These are phyloP conservation scores for Gentiana straminea DNA, from an alignment of 257 asterid genomes.

Conservation along the genomic window DNA sequence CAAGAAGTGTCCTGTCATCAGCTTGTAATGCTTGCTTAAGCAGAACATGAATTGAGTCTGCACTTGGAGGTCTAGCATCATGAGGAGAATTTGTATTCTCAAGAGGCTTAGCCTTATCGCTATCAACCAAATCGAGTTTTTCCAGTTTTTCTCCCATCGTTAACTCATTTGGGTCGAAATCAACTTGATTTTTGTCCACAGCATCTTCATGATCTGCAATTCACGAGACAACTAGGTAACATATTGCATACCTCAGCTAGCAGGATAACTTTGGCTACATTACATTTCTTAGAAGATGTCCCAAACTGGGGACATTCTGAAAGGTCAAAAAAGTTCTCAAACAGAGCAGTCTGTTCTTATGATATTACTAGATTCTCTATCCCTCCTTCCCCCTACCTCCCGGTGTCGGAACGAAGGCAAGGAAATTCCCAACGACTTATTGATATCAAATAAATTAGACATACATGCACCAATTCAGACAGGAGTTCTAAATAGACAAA, in stretches of 20 bases:
- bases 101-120: slow-evolving; percentile 11
- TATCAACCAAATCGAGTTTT: slow-evolving; percentile 44
- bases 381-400: too few species aligned
- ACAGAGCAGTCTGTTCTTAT: too few species aligned
- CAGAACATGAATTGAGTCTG: slow-evolving; percentile 71
- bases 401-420: neutral
- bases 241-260: neutral
- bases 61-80: slow-evolving; percentile 71
- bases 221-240: slow-evolving; percentile 6
- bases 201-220: slow-evolving; percentile 37
- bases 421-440: too few species aligned
- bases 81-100: slow-evolving; percentile 23
- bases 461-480: too few species aligned
- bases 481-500: too few species aligned
- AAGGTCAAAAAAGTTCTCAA: too few species aligned
- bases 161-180: slow-evolving; percentile 58
- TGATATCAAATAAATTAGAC: too few species aligned
- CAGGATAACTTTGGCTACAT: too few species aligned
- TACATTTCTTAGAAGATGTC: neutral
- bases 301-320: neutral
- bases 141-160: slow-evolving; percentile 93
- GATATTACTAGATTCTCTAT: too few species aligned
- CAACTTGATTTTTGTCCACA: slow-evolving; percentile 28
- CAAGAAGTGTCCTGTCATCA: slow-evolving; percentile 69
- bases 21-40: slow-evolving; percentile 87